Percentiles rank a stretch among this genome's conserved stretches.
These are phyloP conservation scores for Zizania latifolia DNA, from an alignment of 176 grass and related monocot species.

Conservation along the genomic window DNA sequence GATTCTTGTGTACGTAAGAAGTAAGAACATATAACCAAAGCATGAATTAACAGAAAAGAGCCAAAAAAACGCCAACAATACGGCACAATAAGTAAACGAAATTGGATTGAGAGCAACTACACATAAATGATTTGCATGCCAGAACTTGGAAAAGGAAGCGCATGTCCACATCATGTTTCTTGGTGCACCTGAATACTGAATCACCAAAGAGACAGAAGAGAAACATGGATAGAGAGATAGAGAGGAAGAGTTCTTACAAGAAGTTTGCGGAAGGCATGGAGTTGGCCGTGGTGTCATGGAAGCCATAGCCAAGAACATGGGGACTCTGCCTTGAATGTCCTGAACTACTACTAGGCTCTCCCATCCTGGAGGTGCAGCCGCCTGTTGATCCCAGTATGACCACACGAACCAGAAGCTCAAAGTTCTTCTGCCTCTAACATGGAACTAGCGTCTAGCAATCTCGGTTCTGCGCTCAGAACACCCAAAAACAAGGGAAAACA, in stretches of 20 bases:
- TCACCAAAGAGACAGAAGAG: not conserved
- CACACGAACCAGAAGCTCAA: not conserved
- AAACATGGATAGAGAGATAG: not conserved
- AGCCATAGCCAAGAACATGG: slow-evolving; percentile 39
- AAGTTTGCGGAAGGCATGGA: slow-evolving; percentile 37
- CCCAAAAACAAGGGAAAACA: not conserved
- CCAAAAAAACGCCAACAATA: not conserved
- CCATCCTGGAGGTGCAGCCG: slow-evolving; percentile 20
- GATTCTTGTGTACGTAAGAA: not conserved
- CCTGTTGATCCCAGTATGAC: not conserved
- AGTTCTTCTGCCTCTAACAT: not conserved
- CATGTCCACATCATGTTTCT: not conserved
- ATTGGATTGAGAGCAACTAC: not conserved
- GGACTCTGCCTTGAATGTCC: slow-evolving; percentile 20
- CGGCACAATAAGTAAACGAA: not conserved
- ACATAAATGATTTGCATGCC: not conserved
- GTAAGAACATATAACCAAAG: too few species aligned
- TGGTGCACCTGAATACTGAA: not conserved
- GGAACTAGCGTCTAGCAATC: not conserved
- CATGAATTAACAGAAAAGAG: slow-evolving; percentile 10
- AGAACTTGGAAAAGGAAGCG: not conserved
- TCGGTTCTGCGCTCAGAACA: not conserved
- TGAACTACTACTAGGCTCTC: slow-evolving; percentile 39
- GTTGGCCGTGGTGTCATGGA: slow-evolving; percentile 34
- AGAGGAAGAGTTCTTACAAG: slow-evolving; percentile 33